Evolutionary conservation across 805 yeast genomes (phyloP).

Genomic region (Barnettozyma sucrosica): DNA sequence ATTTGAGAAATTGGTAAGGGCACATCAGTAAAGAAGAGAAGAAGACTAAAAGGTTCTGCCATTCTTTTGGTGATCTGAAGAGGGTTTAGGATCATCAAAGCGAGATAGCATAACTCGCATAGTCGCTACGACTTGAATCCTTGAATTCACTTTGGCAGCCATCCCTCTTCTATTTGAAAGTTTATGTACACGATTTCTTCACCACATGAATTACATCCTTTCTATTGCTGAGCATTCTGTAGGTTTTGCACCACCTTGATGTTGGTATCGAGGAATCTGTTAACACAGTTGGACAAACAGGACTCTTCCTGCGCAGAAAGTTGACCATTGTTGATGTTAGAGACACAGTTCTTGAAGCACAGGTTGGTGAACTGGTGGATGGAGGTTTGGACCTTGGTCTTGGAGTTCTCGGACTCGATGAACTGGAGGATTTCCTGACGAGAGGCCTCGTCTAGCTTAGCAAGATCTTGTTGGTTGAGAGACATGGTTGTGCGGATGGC

Average conservation of each 20-base stretch:
- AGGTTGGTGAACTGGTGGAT: conserved; percentile 84
- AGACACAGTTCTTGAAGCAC: conserved; percentile 85
- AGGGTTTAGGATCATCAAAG: too few species aligned
- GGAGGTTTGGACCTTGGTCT: conserved; percentile 80
- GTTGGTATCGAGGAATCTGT: conserved; percentile 82
- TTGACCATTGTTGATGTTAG: conserved; percentile 37
- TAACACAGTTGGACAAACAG: conserved; percentile 77
- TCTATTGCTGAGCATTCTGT: conserved; percentile 19
- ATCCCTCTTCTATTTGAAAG: not conserved
- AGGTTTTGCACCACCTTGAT: conserved; percentile 63
- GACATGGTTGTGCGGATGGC: conserved; percentile 14
- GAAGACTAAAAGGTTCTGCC: not conserved
- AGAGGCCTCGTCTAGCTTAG: conserved; percentile 56
- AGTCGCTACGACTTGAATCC: too few species aligned
- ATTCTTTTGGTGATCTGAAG: too few species aligned
- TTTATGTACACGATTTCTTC: not conserved
- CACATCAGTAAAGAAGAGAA: not conserved
- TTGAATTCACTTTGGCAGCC: not conserved
- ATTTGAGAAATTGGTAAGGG: not conserved
- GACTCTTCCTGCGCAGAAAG: conserved; percentile 56
- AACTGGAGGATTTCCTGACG: conserved; percentile 70
- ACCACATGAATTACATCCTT: not conserved
- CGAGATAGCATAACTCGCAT: too few species aligned
- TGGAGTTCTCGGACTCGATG: conserved; percentile 77
- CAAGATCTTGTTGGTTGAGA: conserved; percentile 35